These are phyloP conservation scores for Linderina pennispora DNA, from an alignment of 192 early-diverging fungal species.

Conservation along the genomic window DNA sequence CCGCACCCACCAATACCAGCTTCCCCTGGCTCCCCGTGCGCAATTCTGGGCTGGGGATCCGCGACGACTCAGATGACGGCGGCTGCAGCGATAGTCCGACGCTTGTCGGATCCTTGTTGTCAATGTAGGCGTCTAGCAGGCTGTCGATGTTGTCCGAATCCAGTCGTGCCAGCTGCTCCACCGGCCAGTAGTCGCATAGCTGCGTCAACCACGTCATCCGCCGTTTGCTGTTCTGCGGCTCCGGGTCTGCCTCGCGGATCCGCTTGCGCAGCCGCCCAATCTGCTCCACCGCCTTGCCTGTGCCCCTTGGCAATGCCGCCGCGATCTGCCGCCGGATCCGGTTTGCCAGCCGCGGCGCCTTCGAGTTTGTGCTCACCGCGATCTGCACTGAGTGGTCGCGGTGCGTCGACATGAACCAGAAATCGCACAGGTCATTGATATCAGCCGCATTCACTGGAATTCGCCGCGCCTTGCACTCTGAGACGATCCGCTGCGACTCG, in stretches of 20 bases:
- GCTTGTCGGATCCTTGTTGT: conserved; percentile 24
- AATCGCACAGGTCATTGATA: conserved; percentile 85
- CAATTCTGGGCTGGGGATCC: conserved; percentile 27
- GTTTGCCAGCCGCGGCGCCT: conserved; percentile 84
- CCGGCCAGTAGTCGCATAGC: conserved; percentile 79
- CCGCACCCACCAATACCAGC: conserved; percentile 73
- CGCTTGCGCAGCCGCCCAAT: conserved; percentile 60
- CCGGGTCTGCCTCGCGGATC: conserved; percentile 57
- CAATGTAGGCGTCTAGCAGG: conserved; percentile 59
- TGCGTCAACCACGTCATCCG: conserved; percentile 81
- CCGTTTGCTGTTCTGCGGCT: conserved; percentile 54
- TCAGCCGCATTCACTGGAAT: conserved; percentile 93
- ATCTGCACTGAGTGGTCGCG: conserved; percentile 83
- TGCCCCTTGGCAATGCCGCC: conserved; percentile 50
- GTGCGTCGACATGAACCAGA: conserved; percentile 87
- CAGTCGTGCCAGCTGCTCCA: conserved; percentile 63
- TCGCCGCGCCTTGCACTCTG: conserved; percentile 52
- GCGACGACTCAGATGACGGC: conserved; percentile 6
- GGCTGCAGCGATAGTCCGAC: conserved; percentile 9
- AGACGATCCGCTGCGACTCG: conserved; percentile 62
- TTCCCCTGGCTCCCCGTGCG: not conserved
- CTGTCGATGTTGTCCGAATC: conserved; percentile 54
- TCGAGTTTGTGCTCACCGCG: conserved; percentile 82
- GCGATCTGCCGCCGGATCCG: conserved; percentile 67
- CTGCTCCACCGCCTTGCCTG: conserved; percentile 65